A percentile compares a stretch with the other conserved stretches of the same genome.
Conservation (phyloP, 768 basidiomycete genomes). For the Cyathus striatus region DNA sequence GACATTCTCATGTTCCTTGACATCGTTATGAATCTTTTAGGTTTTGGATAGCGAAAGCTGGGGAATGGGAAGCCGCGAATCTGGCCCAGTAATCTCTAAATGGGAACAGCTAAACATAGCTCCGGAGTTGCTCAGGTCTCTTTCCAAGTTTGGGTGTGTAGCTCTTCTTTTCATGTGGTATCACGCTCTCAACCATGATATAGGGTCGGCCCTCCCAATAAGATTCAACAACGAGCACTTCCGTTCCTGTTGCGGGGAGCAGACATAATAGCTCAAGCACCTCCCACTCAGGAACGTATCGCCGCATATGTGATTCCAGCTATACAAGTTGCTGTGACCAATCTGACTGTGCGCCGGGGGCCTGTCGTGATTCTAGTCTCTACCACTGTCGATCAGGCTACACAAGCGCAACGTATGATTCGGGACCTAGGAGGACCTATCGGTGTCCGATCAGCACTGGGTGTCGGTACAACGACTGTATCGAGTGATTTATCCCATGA, state of each 20-base stretch:
- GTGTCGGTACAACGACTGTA: slow-evolving; percentile 71
- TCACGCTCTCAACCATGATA: background rate
- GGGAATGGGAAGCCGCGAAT: slow-evolving; percentile 55
- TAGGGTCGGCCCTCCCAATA: slow-evolving; percentile 96
- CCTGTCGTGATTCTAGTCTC: slow-evolving; percentile 92
- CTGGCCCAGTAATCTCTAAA: slow-evolving; percentile 82
- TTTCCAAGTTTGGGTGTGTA: slow-evolving; percentile 89
- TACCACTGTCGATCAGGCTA: slow-evolving; percentile 97
- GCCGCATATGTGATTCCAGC: slow-evolving; percentile 95
- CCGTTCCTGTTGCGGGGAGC: slow-evolving; percentile 92
- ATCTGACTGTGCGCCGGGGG: slow-evolving; percentile 60
- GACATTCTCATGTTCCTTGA: slow-evolving; percentile 3
- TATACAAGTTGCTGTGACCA: slow-evolving; percentile 74
- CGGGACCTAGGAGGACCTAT: slow-evolving; percentile 92
- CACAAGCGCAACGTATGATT: slow-evolving; percentile 93
- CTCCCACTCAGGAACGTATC: slow-evolving; percentile 97
- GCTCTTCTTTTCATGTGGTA: slow-evolving; percentile 3
- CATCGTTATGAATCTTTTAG: too few species aligned
- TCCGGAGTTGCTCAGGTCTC: slow-evolving; percentile 81
- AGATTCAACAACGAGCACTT: slow-evolving; percentile 95
- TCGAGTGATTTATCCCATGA: slow-evolving; percentile 68
- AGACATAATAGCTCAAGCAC: slow-evolving; percentile 98
- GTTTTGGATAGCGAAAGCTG: slow-evolving; percentile 52
- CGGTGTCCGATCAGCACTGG: slow-evolving; percentile 86
- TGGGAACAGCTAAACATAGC: slow-evolving; percentile 92